Conservation (phyloP, 208 protist genomes). For the Crithidia mellificae region DNA sequence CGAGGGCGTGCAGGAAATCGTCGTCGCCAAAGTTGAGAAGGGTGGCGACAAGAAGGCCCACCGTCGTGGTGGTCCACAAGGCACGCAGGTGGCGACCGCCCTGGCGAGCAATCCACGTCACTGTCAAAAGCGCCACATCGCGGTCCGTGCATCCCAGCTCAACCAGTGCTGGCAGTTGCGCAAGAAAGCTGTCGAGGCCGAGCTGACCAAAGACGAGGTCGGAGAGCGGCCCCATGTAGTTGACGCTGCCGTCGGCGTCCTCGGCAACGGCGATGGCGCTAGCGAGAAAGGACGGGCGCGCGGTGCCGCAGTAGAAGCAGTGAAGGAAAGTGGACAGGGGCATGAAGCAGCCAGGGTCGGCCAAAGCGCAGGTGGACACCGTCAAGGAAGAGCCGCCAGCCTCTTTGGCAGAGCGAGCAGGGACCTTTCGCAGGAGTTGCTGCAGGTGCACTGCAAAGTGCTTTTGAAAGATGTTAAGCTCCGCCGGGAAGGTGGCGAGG, state of each 20-base stretch:
- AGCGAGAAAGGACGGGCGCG: slow-evolving; percentile 42
- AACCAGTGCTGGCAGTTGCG: slow-evolving; percentile 33
- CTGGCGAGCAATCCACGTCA: slow-evolving; percentile 42
- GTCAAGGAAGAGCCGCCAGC: not conserved
- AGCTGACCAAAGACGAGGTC: slow-evolving; percentile 44
- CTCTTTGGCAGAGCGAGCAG: not conserved
- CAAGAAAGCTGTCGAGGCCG: slow-evolving; percentile 33
- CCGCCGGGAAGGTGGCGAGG: slow-evolving; percentile 13
- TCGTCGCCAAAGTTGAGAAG: slow-evolving; percentile 48
- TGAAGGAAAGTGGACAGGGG: slow-evolving; percentile 40
- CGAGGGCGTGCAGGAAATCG: slow-evolving; percentile 48
- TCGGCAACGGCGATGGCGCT: slow-evolving; percentile 31
- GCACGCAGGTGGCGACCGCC: slow-evolving; percentile 14
- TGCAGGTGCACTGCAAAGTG: slow-evolving; percentile 3
- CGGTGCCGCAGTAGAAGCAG: slow-evolving; percentile 53
- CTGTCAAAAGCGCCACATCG: slow-evolving; percentile 37
- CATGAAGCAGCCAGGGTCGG: slow-evolving; percentile 21
- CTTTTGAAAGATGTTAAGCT: slow-evolving; percentile 26
- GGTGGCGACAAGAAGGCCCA: slow-evolving; percentile 37
- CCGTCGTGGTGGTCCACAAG: slow-evolving; percentile 31
- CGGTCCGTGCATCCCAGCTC: slow-evolving; percentile 34
- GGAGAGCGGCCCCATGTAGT: slow-evolving; percentile 37
- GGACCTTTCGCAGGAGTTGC: slow-evolving; percentile 14
- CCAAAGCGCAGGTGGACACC: not conserved
- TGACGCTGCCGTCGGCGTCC: slow-evolving; percentile 27